Conservation (phyloP, 352 stramenopile genomes). For the Phytophthora fragariae region DNA sequence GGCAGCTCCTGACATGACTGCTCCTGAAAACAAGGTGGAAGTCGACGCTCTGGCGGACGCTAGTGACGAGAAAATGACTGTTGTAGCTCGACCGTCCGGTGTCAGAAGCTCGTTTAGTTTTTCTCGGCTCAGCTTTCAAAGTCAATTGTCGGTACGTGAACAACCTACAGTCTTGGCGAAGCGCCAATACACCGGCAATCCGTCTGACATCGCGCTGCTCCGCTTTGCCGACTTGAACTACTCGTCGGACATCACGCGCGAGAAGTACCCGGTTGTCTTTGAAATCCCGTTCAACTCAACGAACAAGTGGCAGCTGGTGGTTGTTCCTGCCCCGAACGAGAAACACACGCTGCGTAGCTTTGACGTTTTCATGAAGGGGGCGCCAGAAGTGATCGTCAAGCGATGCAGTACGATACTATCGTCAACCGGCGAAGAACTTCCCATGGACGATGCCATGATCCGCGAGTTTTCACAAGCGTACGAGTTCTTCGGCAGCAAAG, state of each 20-base stretch:
- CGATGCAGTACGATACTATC: slow-evolving; percentile 80
- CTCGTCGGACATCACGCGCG: slow-evolving; percentile 40
- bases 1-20: slow-evolving; percentile 27
- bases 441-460: slow-evolving; percentile 49
- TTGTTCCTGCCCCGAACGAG: slow-evolving; percentile 43
- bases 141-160: slow-evolving; percentile 20
- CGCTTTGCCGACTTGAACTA: slow-evolving; percentile 54
- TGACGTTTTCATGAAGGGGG: slow-evolving; percentile 93
- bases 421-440: slow-evolving; percentile 53
- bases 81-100: background rate
- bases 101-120: slow-evolving; percentile 16
- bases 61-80: slow-evolving; percentile 21
- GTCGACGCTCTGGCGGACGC: background rate
- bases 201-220: slow-evolving; percentile 61
- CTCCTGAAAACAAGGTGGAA: background rate
- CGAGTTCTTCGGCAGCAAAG: slow-evolving; percentile 53
- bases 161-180: slow-evolving; percentile 33
- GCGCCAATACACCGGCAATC: slow-evolving; percentile 58
- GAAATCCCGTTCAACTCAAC: slow-evolving; percentile 77
- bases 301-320: slow-evolving; percentile 73
- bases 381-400: slow-evolving; percentile 92
- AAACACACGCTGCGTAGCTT: slow-evolving; percentile 28
- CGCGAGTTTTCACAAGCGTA: slow-evolving; percentile 61
- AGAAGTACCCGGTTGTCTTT: slow-evolving; percentile 55
- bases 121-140: slow-evolving; percentile 23